Evolutionary conservation across 176 grass and related monocot species (phyloP).

Genomic region (Oryza rufipogon): DNA sequence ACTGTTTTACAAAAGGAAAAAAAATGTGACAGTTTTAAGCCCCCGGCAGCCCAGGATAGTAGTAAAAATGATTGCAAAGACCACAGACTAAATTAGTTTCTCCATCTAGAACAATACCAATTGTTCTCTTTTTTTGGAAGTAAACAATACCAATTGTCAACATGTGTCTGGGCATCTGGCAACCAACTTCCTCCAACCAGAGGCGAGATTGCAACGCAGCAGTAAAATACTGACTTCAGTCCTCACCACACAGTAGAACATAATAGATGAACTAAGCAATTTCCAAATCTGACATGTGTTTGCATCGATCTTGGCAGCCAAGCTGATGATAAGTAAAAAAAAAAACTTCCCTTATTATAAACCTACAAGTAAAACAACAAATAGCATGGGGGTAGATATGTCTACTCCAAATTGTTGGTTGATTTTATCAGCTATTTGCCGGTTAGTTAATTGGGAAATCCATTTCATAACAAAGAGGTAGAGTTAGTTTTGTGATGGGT

Average conservation of each 20-base stretch:
- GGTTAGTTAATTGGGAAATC: no score
- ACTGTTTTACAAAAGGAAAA: background rate
- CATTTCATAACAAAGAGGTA: no score
- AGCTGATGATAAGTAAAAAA: constrained; percentile 9
- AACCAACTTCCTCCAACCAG: constrained; percentile 4
- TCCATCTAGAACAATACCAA: background rate
- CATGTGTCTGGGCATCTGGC: background rate
- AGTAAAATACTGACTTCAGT: background rate
- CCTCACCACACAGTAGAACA: constrained; percentile 5
- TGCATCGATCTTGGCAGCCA: background rate
- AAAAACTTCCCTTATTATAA: background rate
- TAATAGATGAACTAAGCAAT: background rate
- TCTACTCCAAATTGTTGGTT: background rate
- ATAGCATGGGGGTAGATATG: background rate
- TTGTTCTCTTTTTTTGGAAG: background rate
- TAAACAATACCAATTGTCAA: background rate
- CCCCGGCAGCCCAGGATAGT: background rate
- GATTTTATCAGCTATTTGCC: no score
- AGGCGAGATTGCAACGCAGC: background rate
- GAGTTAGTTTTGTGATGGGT: no score
- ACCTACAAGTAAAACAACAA: background rate
- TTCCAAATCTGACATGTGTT: background rate
- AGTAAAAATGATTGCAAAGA: background rate
- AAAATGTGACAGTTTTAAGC: background rate
- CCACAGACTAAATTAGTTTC: background rate